A percentile compares a stretch with the other conserved stretches of the same genome.
Evolutionary conservation across 306 rosid species (phyloP).

Genomic region (Begonia fuchsioides): DNA sequence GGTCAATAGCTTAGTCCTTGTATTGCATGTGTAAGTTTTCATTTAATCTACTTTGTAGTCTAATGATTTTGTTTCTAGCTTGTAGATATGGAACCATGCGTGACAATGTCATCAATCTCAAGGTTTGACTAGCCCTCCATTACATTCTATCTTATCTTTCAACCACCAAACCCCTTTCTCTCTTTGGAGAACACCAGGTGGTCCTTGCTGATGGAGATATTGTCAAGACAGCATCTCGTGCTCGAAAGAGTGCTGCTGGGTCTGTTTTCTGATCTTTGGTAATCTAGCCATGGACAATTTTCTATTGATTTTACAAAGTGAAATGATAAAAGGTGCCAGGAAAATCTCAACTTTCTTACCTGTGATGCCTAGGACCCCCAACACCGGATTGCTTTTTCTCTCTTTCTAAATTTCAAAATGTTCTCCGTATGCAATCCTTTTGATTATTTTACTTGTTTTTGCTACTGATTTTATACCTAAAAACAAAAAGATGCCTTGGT

Average conservation of each 20-base stretch:
- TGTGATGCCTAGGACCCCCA: too few relatives aligned
- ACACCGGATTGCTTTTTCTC: too few relatives aligned
- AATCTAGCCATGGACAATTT: background rate
- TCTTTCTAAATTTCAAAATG: too few relatives aligned
- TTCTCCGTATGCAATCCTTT: too few relatives aligned
- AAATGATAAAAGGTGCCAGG: too few relatives aligned
- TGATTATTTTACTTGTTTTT: too few relatives aligned
- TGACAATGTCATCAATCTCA: slow-evolving; percentile 79
- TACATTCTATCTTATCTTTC: background rate
- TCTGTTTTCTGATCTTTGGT: slow-evolving; percentile 12
- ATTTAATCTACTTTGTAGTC: background rate
- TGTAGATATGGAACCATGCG: slow-evolving; percentile 99
- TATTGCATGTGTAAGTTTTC: too few relatives aligned
- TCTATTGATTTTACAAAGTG: background rate
- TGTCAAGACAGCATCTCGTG: slow-evolving; percentile 92
- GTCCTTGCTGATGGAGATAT: slow-evolving; percentile 88
- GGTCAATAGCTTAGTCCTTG: too few relatives aligned
- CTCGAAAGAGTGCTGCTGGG: slow-evolving; percentile 98
- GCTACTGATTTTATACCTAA: too few relatives aligned
- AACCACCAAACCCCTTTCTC: slow-evolving; percentile 12
- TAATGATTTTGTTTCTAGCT: slow-evolving; percentile 29
- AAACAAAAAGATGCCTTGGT: too few relatives aligned
- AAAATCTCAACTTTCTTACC: too few relatives aligned
- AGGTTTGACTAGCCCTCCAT: slow-evolving; percentile 23
- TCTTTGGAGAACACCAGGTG: slow-evolving; percentile 34